Base-by-base conservation (phyloP, 345 rosid species). In the Citrus inodora region DNA sequence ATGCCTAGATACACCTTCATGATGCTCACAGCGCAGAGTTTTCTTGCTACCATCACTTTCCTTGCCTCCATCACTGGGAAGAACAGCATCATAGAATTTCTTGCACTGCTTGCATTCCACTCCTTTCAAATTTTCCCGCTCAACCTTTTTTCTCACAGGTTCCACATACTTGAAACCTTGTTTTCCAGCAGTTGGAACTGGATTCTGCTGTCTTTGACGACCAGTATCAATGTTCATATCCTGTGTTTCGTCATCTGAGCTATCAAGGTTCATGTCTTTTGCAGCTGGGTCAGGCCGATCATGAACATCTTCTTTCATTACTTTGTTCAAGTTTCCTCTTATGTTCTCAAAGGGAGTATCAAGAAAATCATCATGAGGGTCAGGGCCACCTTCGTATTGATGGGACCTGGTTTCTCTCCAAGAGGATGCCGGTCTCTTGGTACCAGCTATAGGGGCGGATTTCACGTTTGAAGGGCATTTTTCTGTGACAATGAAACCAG, bases 31-130 rank as follows among this genome's bases (percentile, higher is more conserved):
- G 71, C 93, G 89, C 32, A 85, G 56, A 78, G 67, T 86, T 67
- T 70, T 75, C 48, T 82, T 79, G 59, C 80, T 79, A 35, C 81
- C 84, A 76, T 78, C 80, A 38, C 42, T 63, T 67, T 67, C 74
- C 78, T 70, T 76, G 13, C 84, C 85, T 76, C 79, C 87, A 70
- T 87, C 38, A 59, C 84, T 77, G 16, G 89, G 93, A 79, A 87
- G 97, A 87, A 95, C 96, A 27, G 97, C 97, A 81, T 95, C 97
- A 74, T 93, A 94, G 78, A 95, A 93, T 80, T 91, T 95, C 89
- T 92, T 92, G 90, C 99, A 95, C 73, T 92, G 99, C 81, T 89
- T 92, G 90, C 99, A 95, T 81, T 92, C 92, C 8, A 88, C 76
- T 59, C 97, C 98, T 86, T 83, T 90, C 77, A 95, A 63, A 77